phyloP scores from a whole-genome alignment of 805 yeast genomes.

The Kockiozyma suomiensis region DNA sequence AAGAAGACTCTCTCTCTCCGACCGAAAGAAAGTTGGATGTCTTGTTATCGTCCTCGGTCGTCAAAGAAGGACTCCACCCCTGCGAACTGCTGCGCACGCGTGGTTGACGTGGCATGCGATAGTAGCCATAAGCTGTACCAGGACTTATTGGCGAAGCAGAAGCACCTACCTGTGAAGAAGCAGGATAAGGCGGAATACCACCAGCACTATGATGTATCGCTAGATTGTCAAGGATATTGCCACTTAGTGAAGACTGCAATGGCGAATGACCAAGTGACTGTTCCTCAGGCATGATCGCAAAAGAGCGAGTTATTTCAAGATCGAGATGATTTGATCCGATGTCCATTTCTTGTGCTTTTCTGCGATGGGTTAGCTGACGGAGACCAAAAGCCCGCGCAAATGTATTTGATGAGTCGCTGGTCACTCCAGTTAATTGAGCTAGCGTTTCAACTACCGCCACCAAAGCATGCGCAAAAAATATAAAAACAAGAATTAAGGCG shows the following conservation, averaged over 20 bases:
- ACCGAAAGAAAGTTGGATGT: neutral
- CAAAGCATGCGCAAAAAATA: constrained; percentile 38
- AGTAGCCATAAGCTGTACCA: constrained; percentile 19
- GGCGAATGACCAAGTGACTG: constrained; percentile 7
- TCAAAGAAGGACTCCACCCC: neutral
- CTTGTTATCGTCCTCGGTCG: neutral
- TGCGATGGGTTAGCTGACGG: constrained; percentile 34
- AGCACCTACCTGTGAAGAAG: neutral
- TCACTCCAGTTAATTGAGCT: constrained; percentile 24
- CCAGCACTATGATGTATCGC: constrained; percentile 9
- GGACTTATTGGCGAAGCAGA: constrained; percentile 26
- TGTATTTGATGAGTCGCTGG: constrained; percentile 20
- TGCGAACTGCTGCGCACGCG: constrained; percentile 3
- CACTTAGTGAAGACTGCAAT: constrained; percentile 3
- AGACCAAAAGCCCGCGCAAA: constrained; percentile 31
- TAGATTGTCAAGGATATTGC: constrained; percentile 1
- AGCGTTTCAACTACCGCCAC: constrained; percentile 38
- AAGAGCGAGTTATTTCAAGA: neutral
- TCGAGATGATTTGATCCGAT: neutral
- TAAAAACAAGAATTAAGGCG: constrained; percentile 37
- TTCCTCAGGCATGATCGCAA: neutral
- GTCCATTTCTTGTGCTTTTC: constrained; percentile 18
- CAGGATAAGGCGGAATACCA: neutral
- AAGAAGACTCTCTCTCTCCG: neutral
- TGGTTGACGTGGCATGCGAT: constrained; percentile 29